Evolutionary conservation across 2,329 filamentous ascomycete species (phyloP).

Genomic region (Beauveria australis): DNA sequence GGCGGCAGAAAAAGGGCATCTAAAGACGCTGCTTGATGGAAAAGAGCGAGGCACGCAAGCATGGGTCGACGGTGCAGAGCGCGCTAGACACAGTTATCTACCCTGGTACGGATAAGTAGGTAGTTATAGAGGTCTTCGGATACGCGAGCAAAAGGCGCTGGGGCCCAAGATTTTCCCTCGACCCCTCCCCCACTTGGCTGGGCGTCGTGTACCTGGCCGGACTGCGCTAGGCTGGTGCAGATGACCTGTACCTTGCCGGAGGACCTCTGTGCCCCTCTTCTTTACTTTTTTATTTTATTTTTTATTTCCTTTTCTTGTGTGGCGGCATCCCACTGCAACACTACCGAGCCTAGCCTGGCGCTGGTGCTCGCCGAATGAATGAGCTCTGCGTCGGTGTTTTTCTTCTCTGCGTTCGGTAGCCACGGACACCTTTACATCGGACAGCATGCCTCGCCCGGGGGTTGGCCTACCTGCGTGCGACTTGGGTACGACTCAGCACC

Average conservation of each 20-base stretch:
- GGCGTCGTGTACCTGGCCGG: constrained; percentile 27
- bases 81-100: background rate
- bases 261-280: constrained; percentile 1
- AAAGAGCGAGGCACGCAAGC: background rate
- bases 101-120: no score
- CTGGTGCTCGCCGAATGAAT: no score
- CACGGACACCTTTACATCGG: background rate
- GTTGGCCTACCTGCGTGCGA: background rate
- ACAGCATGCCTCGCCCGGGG: background rate
- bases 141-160: background rate
- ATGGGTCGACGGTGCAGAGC: background rate
- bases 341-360: no score
- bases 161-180: constrained; percentile 2
- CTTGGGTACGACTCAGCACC: background rate
- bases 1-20: background rate
- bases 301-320: background rate
- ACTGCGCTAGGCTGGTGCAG: constrained; percentile 25
- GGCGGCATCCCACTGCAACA: no score
- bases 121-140: no score
- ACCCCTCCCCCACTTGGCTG: constrained; percentile 6
- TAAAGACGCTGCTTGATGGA: background rate
- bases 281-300: background rate
- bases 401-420: background rate
- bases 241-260: constrained; percentile 28
- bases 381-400: background rate